Conservation (phyloP, 805 yeast genomes). For the Teunomyces aglyptinius region DNA sequence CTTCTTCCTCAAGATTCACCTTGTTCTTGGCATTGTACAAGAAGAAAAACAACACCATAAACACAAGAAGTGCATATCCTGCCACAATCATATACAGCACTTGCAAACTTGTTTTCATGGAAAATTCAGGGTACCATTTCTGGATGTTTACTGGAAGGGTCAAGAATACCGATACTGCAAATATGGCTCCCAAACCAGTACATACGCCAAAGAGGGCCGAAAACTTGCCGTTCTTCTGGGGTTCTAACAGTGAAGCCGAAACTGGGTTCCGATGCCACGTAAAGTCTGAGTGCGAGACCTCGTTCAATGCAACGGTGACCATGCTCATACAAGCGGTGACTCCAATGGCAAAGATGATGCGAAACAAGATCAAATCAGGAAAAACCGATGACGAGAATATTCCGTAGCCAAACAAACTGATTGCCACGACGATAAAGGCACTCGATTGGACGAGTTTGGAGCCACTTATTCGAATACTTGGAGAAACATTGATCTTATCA, state of each 20-base stretch:
- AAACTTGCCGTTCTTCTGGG: constrained; percentile 43
- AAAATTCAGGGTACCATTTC: constrained; percentile 32
- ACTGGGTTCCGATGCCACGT: constrained; percentile 29
- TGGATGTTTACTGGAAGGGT: constrained; percentile 57
- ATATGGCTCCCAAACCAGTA: constrained; percentile 67
- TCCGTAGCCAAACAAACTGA: constrained; percentile 50
- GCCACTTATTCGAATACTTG: constrained; percentile 36
- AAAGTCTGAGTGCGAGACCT: constrained; percentile 48
- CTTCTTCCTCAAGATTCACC: background rate
- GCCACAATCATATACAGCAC: constrained; percentile 52
- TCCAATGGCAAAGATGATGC: constrained; percentile 62
- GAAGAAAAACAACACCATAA: constrained; percentile 38
- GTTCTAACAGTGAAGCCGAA: background rate
- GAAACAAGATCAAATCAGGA: constrained; percentile 48
- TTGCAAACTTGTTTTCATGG: constrained; percentile 42
- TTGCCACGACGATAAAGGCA: constrained; percentile 50
- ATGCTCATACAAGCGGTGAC: constrained; percentile 53
- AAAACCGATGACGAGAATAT: constrained; percentile 31
- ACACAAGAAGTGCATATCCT: constrained; percentile 34
- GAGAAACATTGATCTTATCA: constrained; percentile 44
- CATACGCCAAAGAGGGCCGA: constrained; percentile 62
- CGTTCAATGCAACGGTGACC: constrained; percentile 61
- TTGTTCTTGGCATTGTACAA: constrained; percentile 42
- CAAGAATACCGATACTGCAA: constrained; percentile 53
- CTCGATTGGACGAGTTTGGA: constrained; percentile 49